Base-by-base conservation (phyloP, 169 alveolate species). In the Amoebophrya sp. region DNA sequence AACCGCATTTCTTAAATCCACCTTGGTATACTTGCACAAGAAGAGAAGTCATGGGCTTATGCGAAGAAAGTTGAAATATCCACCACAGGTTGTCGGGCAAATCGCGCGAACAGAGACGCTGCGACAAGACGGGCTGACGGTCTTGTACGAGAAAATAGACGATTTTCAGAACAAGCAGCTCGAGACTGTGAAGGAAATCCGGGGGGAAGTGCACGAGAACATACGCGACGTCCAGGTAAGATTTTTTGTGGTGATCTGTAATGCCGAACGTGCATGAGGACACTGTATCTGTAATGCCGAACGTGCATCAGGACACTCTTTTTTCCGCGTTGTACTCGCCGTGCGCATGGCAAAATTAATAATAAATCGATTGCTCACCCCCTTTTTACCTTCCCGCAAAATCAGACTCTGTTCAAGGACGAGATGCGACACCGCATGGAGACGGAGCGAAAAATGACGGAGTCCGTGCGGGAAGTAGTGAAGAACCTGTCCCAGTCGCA, bases 391-490 rank as follows among this genome's bases (percentile, higher is more conserved):
- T n/a, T n/a, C n/a, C n/a, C n/a, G n/a, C n/a, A n/a, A n/a, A 7
- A 18, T 1, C 83, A 66, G 83, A 66, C 83, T 1, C 18, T 66
- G 35, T 66, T 66, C 83, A 66, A 66, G 35, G 83, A 66, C 83
- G 83, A 66, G 83, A 66, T 66, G 83, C 83, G 83, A 1, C 83
- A 66, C 35, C 83, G 83, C 35, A 66, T 66, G 83, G 83, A 66
- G 35, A 66, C 83, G 83, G 83, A 66, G 35, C 83, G 83, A 2
- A 66, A 66, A 25, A 66, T 66, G 83, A 66, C 83, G 12, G 83
- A 66, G 35, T 25, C 39, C 83, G 83, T 66, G 83, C 83, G 83
- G 32, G 83, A 66, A 25, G 83, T 66, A 12, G 83, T 66, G 83
- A 66, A 66, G 83, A 66, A 66, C 32, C 83, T 66, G 35, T 66